Conservation (phyloP, 2,329 filamentous ascomycete species). For the Diaporthe sp. region DNA sequence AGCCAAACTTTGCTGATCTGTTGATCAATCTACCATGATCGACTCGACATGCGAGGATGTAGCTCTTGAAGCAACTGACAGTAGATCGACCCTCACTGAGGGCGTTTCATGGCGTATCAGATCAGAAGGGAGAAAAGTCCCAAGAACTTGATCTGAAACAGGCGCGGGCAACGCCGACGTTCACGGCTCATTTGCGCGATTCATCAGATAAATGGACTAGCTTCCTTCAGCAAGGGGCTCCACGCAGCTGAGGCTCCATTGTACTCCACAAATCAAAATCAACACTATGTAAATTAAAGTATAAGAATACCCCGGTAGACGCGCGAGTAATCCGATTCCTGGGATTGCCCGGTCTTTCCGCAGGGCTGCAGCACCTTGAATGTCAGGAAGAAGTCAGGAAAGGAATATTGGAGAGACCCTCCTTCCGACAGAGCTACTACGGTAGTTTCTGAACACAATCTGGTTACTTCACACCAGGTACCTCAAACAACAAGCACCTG, state of each 20-base stretch:
- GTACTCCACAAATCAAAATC: background rate
- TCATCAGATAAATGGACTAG: conserved; percentile 12
- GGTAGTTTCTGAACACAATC: too few relatives aligned
- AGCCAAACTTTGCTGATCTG: background rate
- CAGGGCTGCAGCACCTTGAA: background rate
- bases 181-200: conserved; percentile 6
- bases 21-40: background rate
- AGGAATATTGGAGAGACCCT: too few relatives aligned
- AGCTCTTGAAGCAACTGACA: background rate
- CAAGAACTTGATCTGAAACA: background rate
- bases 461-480: too few relatives aligned
- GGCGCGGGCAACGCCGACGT: background rate
- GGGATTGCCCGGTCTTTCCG: background rate
- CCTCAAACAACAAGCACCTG: too few relatives aligned
- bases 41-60: background rate
- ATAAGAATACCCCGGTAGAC: too few relatives aligned
- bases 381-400: background rate
- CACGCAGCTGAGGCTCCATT: background rate
- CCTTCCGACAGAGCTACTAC: too few relatives aligned
- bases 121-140: background rate
- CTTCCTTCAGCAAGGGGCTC: background rate
- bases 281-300: background rate
- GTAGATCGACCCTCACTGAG: background rate
- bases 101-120: background rate
- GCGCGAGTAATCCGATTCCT: background rate